phyloP scores from a whole-genome alignment of 257 asterid species.

The Solanum clarkiae region DNA sequence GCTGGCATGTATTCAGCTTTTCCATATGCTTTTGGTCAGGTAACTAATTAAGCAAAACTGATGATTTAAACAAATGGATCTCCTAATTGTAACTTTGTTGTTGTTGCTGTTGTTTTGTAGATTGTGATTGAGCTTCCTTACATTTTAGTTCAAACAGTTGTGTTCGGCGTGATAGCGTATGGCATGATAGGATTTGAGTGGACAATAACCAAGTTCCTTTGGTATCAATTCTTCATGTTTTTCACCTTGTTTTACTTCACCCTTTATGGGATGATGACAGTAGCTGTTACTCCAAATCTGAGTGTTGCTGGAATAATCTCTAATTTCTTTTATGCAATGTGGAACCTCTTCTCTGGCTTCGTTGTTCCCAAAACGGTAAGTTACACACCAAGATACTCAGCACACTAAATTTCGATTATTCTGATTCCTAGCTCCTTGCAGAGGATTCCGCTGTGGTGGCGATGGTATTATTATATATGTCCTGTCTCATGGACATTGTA shows the following conservation, averaged over 20 bases:
- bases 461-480: not conserved
- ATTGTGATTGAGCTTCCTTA: conserved; percentile 38
- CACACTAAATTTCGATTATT: not conserved
- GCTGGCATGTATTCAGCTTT: conserved; percentile 42
- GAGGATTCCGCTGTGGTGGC: not conserved
- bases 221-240: conserved; percentile 36
- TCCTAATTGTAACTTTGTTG: not conserved
- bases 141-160: conserved; percentile 18
- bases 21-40: conserved; percentile 79
- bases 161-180: conserved; percentile 27
- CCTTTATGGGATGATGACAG: conserved; percentile 30
- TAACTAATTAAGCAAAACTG: not conserved
- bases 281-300: conserved; percentile 27
- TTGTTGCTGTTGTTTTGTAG: conserved; percentile 12
- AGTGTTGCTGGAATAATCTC: conserved; percentile 14
- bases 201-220: not conserved
- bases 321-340: not conserved
- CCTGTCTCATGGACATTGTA: not conserved
- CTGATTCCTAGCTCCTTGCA: not conserved
- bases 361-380: conserved; percentile 1
- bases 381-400: not conserved
- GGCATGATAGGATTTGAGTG: conserved; percentile 52
- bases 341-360: conserved; percentile 2
- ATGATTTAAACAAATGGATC: not conserved
- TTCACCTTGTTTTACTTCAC: conserved; percentile 42